These are phyloP conservation scores for Dothideomycetes sp. DNA, from an alignment of 2,329 filamentous ascomycete genomes.

Conservation along the genomic window DNA sequence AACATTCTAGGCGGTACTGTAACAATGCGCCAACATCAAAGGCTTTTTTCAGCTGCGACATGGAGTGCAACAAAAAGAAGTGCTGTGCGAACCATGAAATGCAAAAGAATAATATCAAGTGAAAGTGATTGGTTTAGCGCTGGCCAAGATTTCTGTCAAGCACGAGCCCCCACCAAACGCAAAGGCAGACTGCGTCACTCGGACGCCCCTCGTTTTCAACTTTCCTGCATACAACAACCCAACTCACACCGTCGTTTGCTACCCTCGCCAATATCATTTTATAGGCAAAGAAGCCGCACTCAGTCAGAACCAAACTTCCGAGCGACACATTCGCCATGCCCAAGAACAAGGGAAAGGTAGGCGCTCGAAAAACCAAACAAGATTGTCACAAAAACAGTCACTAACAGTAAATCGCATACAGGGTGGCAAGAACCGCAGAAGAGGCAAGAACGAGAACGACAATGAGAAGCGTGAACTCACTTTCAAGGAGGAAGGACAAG, in stretches of 20 bases:
- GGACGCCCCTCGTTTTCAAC: conserved; percentile 7
- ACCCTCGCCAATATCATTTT: conserved; percentile 5
- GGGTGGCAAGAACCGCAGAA: conserved; percentile 97
- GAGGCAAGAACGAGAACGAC: conserved; percentile 81
- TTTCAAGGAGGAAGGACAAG: conserved; percentile 97
- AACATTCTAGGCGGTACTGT: conserved; percentile 15
- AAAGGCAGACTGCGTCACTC: conserved; percentile 3
- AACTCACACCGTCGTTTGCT: background rate
- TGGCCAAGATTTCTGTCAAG: conserved; percentile 12
- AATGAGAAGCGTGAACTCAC: conserved; percentile 98
- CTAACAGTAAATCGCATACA: conserved; percentile 37
- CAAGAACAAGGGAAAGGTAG: conserved; percentile 99
- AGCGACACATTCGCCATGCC: conserved; percentile 57
- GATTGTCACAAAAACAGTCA: conserved; percentile 14
- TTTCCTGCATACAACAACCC: conserved; percentile 6
- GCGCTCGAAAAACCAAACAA: conserved; percentile 10
- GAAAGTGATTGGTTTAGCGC: conserved; percentile 1
- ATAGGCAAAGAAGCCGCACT: conserved; percentile 20
- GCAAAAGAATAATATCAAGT: conserved; percentile 5
- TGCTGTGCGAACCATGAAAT: background rate
- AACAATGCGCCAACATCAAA: conserved; percentile 3
- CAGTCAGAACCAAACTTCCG: conserved; percentile 11
- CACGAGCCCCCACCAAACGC: conserved; percentile 5
- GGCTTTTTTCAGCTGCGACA: conserved; percentile 3
- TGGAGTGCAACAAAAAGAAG: background rate